Evolutionary conservation across 257 asterid genomes (phyloP).

Genomic region (Schizonepeta tenuifolia): DNA sequence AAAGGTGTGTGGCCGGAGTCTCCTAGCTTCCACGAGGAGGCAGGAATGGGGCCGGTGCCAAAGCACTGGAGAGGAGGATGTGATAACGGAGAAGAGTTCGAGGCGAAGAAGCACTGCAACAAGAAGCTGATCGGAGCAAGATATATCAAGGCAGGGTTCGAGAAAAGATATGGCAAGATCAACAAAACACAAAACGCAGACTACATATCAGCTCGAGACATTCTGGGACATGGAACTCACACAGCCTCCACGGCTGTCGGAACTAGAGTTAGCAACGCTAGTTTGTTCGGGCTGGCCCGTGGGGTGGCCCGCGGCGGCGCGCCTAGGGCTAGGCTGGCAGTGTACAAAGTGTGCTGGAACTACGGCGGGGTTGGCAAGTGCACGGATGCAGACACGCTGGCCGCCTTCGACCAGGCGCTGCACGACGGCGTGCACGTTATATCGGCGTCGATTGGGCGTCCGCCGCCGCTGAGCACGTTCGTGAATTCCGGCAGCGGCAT

Average conservation of each 20-base stretch:
- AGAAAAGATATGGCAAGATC: slow-evolving; percentile 39
- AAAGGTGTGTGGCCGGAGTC: slow-evolving; percentile 72
- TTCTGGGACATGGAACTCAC: slow-evolving; percentile 69
- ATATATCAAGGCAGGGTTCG: slow-evolving; percentile 51
- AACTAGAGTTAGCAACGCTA: slow-evolving; percentile 34
- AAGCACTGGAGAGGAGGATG: slow-evolving; percentile 64
- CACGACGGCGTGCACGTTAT: slow-evolving; percentile 61
- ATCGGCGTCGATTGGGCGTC: slow-evolving; percentile 47
- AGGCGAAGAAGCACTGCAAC: slow-evolving; percentile 51
- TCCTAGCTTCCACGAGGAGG: slow-evolving; percentile 59
- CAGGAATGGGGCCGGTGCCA: slow-evolving; percentile 49
- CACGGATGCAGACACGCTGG: slow-evolving; percentile 54
- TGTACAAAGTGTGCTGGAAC: slow-evolving; percentile 73
- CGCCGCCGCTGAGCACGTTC: slow-evolving; percentile 43
- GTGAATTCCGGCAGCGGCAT: slow-evolving; percentile 40
- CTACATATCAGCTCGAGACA: slow-evolving; percentile 55
- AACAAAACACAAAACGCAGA: slow-evolving; percentile 34
- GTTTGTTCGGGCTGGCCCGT: slow-evolving; percentile 40
- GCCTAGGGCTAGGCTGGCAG: slow-evolving; percentile 69
- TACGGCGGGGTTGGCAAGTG: slow-evolving; percentile 40
- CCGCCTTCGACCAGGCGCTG: slow-evolving; percentile 68
- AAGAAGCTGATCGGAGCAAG: slow-evolving; percentile 62
- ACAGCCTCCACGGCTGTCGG: slow-evolving; percentile 70
- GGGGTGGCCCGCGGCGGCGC: slow-evolving; percentile 75
- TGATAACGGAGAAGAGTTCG: slow-evolving; percentile 46